Evolutionary conservation across 2,329 filamentous ascomycete species (phyloP).

Genomic region (Emmonsia crescens): DNA sequence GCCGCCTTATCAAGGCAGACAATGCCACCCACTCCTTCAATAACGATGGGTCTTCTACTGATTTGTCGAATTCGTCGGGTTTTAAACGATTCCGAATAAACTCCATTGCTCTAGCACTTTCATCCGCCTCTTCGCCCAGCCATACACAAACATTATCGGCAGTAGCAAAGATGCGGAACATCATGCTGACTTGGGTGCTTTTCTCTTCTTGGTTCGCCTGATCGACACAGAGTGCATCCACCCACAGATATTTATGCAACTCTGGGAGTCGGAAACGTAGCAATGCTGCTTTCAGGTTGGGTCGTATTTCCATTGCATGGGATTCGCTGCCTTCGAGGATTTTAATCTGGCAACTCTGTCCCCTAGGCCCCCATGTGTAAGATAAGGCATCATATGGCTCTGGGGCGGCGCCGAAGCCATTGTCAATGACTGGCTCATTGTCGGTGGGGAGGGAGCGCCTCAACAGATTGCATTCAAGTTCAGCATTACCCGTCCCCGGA

Average conservation of each 20-base stretch:
- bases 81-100: not conserved
- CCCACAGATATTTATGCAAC: not conserved
- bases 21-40: not conserved
- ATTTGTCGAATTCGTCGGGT: not conserved
- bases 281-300: not conserved
- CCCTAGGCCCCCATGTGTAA: not conserved
- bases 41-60: not conserved
- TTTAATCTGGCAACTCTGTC: not conserved
- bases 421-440: not conserved
- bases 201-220: not conserved
- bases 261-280: not conserved
- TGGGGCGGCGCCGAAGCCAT: not conserved
- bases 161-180: not conserved
- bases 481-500: not conserved
- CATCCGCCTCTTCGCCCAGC: not conserved
- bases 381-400: not conserved
- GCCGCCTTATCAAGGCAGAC: not conserved
- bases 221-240: not conserved
- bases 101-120: not conserved
- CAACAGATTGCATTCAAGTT: conserved; percentile 1
- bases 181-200: not conserved
- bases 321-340: not conserved
- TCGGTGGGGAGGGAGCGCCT: not conserved
- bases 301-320: not conserved
- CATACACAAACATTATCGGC: not conserved